phyloP scores from a whole-genome alignment of 2,329 filamentous ascomycete species.

The Nigrospora oryzae region DNA sequence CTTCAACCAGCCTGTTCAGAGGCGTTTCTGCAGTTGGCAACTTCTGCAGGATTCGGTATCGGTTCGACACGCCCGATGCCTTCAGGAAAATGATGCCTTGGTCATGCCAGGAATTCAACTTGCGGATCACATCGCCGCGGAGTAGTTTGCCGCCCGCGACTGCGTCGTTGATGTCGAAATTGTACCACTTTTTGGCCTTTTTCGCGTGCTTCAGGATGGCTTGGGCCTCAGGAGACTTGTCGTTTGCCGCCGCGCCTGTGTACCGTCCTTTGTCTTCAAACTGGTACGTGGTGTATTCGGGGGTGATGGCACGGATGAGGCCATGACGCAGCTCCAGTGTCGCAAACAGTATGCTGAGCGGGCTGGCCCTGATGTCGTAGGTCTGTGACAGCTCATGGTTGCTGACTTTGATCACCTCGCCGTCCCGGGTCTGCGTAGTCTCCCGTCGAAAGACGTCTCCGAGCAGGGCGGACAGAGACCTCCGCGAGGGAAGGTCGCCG shows the following conservation, averaged over 20 bases:
- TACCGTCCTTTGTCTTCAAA: slow-evolving; percentile 31
- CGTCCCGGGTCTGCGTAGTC: slow-evolving; percentile 20
- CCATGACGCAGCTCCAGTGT: slow-evolving; percentile 51
- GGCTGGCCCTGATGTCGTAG: slow-evolving; percentile 43
- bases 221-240: slow-evolving; percentile 30
- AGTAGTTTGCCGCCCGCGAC: slow-evolving; percentile 20
- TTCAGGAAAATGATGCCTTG: slow-evolving; percentile 39
- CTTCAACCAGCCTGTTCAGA: slow-evolving; percentile 32
- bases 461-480: slow-evolving; percentile 38
- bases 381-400: slow-evolving; percentile 34
- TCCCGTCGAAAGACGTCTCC: slow-evolving; percentile 38
- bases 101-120: slow-evolving; percentile 46
- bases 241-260: slow-evolving; percentile 17
- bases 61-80: slow-evolving; percentile 40
- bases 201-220: slow-evolving; percentile 32
- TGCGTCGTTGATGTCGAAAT: slow-evolving; percentile 39
- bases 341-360: slow-evolving; percentile 46
- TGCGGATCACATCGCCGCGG: slow-evolving; percentile 40
- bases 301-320: slow-evolving; percentile 47
- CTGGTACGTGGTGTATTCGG: slow-evolving; percentile 47
- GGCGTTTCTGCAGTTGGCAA: slow-evolving; percentile 34
- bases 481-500: slow-evolving; percentile 46
- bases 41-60: slow-evolving; percentile 39
- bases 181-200: slow-evolving; percentile 30
- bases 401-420: slow-evolving; percentile 36